A percentile compares a stretch with the other conserved stretches of the same genome.
Conservation (phyloP, 2,329 filamentous ascomycete species). For the Cryphonectria naterciae region DNA sequence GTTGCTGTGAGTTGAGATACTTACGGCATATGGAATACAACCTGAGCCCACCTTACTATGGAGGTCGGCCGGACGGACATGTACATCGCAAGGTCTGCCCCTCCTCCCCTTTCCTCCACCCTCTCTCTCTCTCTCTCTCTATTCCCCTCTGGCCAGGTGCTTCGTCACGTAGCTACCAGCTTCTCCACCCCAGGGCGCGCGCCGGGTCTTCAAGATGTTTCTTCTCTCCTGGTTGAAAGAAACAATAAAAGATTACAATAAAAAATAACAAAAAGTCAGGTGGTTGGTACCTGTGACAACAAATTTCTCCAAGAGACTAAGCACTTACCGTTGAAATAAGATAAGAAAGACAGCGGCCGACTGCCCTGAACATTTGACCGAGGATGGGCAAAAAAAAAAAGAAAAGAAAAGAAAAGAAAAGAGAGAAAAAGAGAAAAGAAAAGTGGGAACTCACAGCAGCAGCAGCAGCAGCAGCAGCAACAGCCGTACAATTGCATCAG, state of each 20-base stretch:
- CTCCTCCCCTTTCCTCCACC: constrained; percentile 4
- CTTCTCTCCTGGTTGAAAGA: neutral
- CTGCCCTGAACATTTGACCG: constrained; percentile 28
- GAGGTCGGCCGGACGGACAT: constrained; percentile 23
- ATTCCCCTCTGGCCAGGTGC: constrained; percentile 4
- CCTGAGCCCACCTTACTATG: constrained; percentile 20
- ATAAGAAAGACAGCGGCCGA: neutral
- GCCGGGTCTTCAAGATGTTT: neutral
- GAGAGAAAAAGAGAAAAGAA: constrained; percentile 6
- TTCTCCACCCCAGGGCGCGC: constrained; percentile 1
- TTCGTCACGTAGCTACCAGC: constrained; percentile 6
- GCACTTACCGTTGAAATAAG: constrained; percentile 3
- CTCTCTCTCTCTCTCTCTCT: neutral
- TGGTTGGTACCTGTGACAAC: constrained; percentile 14
- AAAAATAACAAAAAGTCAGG: constrained; percentile 1
- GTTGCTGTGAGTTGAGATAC: constrained; percentile 25
- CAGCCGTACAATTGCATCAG: constrained; percentile 9
- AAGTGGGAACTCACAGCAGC: constrained; percentile 19
- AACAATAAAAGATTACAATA: neutral
- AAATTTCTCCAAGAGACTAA: constrained; percentile 3
- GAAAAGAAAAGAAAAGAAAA: neutral
- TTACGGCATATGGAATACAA: constrained; percentile 30
- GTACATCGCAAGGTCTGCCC: constrained; percentile 20
- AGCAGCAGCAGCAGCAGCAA: neutral
- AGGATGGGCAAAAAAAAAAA: constrained; percentile 11